Evolutionary conservation across 169 alveolate species (phyloP).

Genomic region (Plasmodium malariae): DNA sequence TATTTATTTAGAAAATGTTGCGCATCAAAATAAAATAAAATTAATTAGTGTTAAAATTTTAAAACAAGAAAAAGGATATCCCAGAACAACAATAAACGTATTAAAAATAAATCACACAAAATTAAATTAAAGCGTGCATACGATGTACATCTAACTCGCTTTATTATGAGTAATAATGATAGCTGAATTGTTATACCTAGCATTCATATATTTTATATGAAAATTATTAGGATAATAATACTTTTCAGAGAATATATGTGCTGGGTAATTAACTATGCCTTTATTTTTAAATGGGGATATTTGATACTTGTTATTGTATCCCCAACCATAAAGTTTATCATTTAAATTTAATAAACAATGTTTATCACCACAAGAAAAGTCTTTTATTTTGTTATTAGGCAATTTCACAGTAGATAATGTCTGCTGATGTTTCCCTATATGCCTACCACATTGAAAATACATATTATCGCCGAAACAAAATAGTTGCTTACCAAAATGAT

Average conservation of each 20-base stretch:
- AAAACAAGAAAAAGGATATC: too few species aligned
- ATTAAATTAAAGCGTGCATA: neutral
- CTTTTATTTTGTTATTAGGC: slow-evolving; percentile 68
- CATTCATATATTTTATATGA: slow-evolving; percentile 66
- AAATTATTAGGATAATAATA: slow-evolving; percentile 11
- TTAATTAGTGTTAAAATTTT: too few species aligned
- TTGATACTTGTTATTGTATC: slow-evolving; percentile 62
- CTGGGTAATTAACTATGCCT: slow-evolving; percentile 59
- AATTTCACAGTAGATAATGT: slow-evolving; percentile 74
- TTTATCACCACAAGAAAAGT: slow-evolving; percentile 69
- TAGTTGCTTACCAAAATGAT: slow-evolving; percentile 63
- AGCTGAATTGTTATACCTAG: slow-evolving; percentile 59
- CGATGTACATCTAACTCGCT: neutral
- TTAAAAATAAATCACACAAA: too few species aligned
- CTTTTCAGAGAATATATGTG: slow-evolving; percentile 31
- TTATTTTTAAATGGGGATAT: slow-evolving; percentile 71
- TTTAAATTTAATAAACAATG: slow-evolving; percentile 70
- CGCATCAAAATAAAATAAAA: too few species aligned
- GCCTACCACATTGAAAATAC: slow-evolving; percentile 74
- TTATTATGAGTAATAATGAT: slow-evolving; percentile 36
- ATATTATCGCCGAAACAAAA: slow-evolving; percentile 74
- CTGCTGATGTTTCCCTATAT: slow-evolving; percentile 71
- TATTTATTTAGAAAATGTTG: too few species aligned
- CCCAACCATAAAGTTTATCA: slow-evolving; percentile 72
- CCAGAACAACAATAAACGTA: too few species aligned